Evolutionary conservation across 768 basidiomycete species (phyloP), one percentile per base, ranked within the genome.

Genomic region (Pleurotus eryngii): DNA sequence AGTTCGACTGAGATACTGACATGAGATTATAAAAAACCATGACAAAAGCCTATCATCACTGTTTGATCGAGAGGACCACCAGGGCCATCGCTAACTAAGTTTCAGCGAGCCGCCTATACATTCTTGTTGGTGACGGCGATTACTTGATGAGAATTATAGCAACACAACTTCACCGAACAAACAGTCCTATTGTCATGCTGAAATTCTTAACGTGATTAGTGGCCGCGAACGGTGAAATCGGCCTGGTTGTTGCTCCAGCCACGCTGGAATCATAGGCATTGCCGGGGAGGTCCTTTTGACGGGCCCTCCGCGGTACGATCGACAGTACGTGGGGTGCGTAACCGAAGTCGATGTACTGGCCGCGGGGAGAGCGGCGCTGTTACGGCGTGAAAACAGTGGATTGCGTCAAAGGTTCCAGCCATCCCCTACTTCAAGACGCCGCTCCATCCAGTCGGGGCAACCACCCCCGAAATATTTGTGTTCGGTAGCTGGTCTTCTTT

Each of bases 321-420:
- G 9, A 18, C 9, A 22, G 24, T 18, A 15, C 38, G 12, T 7
- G 14, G 1, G 59, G 48, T 38, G 64, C 61, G 22, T 58, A 58
- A 7, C 22, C 22, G 22, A 24, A 24, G 22, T 24, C 4, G 22
- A 24, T 2, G 22, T 24, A 24, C 22, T 60, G 38, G 5, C 65
- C 65, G 38, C 49, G 47, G n/a, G n/a, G 3, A 27, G 11, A 14
- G 49, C 38, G 11, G 57, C 46, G 12, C 47, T 42, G n/a, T n/a
- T 39, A 14, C 37, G 56, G 15, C 63, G 50, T 0, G 57, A 38
- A 6, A 62, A 37, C 11, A 30, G 46, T 66, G 60, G 12, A 64
- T 46, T 12, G 57, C 24, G 45, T 67, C 66, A 51, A 67, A 61
- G 60, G 35, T 8, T 54, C 49, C 1, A 67, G 38, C 67, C 67